phyloP scores from a whole-genome alignment of 2,329 filamentous ascomycete genomes.

The Penicillium sp. region DNA sequence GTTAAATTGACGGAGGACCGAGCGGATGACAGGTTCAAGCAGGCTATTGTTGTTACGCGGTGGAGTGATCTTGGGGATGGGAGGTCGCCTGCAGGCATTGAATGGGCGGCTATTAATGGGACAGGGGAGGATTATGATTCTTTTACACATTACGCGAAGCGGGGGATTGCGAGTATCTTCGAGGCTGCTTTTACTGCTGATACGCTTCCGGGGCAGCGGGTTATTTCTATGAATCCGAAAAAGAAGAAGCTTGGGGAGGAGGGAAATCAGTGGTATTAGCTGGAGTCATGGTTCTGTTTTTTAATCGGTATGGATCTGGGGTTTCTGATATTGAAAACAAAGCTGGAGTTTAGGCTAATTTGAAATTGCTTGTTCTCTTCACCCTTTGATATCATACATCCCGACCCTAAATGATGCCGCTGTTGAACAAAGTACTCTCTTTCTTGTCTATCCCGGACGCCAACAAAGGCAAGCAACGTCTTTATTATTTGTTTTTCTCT shows the following conservation, averaged over 20 bases:
- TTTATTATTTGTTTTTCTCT: too few species aligned
- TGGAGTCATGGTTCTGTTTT: too few species aligned
- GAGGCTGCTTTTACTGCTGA: constrained; percentile 55
- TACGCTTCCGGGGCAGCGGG: constrained; percentile 54
- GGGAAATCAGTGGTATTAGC: constrained; percentile 58
- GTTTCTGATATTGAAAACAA: neutral
- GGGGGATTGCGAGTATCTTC: constrained; percentile 58
- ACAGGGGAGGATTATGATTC: constrained; percentile 49
- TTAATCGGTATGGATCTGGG: neutral
- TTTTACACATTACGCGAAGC: constrained; percentile 51
- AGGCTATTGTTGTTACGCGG: constrained; percentile 57
- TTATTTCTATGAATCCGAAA: constrained; percentile 58
- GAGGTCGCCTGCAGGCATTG: constrained; percentile 44
- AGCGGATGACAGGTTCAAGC: constrained; percentile 50
- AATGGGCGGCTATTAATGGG: constrained; percentile 57
- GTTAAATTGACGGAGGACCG: constrained; percentile 57
- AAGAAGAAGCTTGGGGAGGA: constrained; percentile 53
- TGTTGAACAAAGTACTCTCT: too few species aligned
- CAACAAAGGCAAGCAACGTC: too few species aligned
- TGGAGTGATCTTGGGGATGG: constrained; percentile 61
- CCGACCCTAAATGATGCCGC: too few species aligned
- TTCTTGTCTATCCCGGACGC: too few species aligned
- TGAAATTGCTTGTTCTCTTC: neutral
- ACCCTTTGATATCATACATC: too few species aligned
- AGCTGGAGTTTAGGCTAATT: neutral